phyloP scores from a whole-genome alignment of 2,329 filamentous ascomycete species.

The Uncinocarpus reesii region DNA sequence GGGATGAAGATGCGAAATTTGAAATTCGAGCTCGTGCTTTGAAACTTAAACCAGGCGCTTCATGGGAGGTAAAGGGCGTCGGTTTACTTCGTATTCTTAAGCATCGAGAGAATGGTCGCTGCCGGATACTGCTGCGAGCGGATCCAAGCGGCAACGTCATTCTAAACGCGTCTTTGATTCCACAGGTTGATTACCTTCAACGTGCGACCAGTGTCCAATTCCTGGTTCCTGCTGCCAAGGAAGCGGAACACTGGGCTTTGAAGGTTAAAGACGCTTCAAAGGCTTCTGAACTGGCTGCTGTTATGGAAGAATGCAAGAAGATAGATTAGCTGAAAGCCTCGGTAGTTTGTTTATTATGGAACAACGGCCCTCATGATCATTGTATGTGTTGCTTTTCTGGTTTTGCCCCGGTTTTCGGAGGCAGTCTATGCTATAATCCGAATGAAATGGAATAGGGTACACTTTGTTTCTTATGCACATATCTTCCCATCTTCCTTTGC shows the following conservation, averaged over 20 bases:
- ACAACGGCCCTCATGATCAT: conserved; percentile 5
- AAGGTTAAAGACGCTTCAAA: conserved; percentile 52
- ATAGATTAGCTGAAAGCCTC: neutral
- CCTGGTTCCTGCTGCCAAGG: conserved; percentile 46
- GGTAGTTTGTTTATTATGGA: neutral
- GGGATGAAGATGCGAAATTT: conserved; percentile 59
- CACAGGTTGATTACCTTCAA: conserved; percentile 52
- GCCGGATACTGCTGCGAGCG: conserved; percentile 61
- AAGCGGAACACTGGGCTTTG: conserved; percentile 59
- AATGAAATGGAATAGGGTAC: neutral
- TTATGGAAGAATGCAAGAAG: conserved; percentile 42
- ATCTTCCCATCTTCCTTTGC: neutral
- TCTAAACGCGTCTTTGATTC: conserved; percentile 58
- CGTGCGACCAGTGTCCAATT: conserved; percentile 39
- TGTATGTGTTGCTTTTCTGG: conserved; percentile 1
- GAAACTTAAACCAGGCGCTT: conserved; percentile 45
- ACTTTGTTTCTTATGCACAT: neutral
- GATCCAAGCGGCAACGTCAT: conserved; percentile 64
- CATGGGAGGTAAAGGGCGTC: conserved; percentile 60
- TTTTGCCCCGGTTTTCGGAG: neutral
- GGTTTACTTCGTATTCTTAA: conserved; percentile 63
- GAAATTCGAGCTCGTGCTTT: conserved; percentile 62
- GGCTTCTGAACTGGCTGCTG: conserved; percentile 41
- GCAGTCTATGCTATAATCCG: neutral
- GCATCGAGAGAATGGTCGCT: conserved; percentile 57